Conservation (phyloP, 2,329 filamentous ascomycete genomes). For the Penicillium sp. region DNA sequence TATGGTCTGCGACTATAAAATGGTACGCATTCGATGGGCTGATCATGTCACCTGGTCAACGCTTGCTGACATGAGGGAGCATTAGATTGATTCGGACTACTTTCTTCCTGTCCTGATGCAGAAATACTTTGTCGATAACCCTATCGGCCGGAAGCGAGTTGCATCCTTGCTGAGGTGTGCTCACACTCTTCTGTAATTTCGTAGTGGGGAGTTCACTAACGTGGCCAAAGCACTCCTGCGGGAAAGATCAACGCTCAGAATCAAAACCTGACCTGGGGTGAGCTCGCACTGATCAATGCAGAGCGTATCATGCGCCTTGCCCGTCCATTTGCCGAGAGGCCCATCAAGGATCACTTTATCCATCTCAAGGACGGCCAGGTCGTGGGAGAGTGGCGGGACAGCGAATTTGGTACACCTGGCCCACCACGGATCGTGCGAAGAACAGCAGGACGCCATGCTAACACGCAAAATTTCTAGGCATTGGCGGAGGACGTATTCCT, state of each 20-base stretch:
- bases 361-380: constrained; percentile 49
- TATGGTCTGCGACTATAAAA: constrained; percentile 53
- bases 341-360: constrained; percentile 51
- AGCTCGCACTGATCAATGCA: constrained; percentile 49
- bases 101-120: constrained; percentile 54
- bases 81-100: constrained; percentile 56
- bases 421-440: too few species aligned
- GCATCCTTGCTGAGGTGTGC: constrained; percentile 30
- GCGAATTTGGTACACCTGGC: constrained; percentile 42
- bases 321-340: constrained; percentile 49
- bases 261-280: constrained; percentile 47
- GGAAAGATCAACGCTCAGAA: constrained; percentile 50
- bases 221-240: constrained; percentile 36
- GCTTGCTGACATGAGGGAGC: too few species aligned
- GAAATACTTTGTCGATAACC: constrained; percentile 51
- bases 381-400: constrained; percentile 61
- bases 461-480: constrained; percentile 15
- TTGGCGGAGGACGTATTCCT: constrained; percentile 58
- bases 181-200: not conserved
- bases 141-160: constrained; percentile 36
- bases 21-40: constrained; percentile 32
- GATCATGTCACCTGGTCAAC: not conserved
- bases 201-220: not conserved
- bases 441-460: not conserved
- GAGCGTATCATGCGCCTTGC: constrained; percentile 55